Evolutionary conservation across 2,329 filamentous ascomycete genomes (phyloP), one percentile per base, ranked within the genome.

Genomic region (Microcyclosporella mali): DNA sequence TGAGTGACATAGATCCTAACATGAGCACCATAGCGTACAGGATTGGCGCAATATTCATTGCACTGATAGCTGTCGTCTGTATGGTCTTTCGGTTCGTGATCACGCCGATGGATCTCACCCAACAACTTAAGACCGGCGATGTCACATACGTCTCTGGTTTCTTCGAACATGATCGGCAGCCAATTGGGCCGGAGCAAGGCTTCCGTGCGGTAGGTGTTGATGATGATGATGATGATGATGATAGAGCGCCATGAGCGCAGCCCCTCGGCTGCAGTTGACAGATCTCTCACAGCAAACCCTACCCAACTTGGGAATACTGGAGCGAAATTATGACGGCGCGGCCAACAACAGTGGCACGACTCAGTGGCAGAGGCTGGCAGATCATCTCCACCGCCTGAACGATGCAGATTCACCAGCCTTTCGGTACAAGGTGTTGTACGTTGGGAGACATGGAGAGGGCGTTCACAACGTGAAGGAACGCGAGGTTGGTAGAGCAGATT

Each of bases 401-500:
- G 10, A 27, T 17, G 25, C 28, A 12, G 27, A 32, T 6, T 8
- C 27, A 11, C 21, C 8, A 11, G 15, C 2, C 7, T 2, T 4
- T 25, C 33, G 16, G 18, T 39, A 39, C 25, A 27, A 29, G 15
- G 37, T 39, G 8, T 28, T 39, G 12, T 18, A 31, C 10, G 37
- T 39, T 8, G 37, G 25, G 10, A 77, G 83, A 32, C 83, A 87
- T 56, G 83, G 83, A 14, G 74, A 86, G 62, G 82, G 82, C 3
- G 62, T 65, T 37, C 73, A 53, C 61, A 81, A 81, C 54, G 76
- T 77, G 4, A 81, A 81, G n/a, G 78, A 85, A 62, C 67, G 68
- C 21, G 81, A 71, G 58, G 84, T 82, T 51, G 81, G 81, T 31
- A 84, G 80, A 0, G 73, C 77, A 1, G 77, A 77, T 2, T 85